Percentiles rank a stretch among this genome's conserved stretches.
Evolutionary conservation across 352 stramenopile species (phyloP).

Genomic region (Blastocystis sp.): DNA sequence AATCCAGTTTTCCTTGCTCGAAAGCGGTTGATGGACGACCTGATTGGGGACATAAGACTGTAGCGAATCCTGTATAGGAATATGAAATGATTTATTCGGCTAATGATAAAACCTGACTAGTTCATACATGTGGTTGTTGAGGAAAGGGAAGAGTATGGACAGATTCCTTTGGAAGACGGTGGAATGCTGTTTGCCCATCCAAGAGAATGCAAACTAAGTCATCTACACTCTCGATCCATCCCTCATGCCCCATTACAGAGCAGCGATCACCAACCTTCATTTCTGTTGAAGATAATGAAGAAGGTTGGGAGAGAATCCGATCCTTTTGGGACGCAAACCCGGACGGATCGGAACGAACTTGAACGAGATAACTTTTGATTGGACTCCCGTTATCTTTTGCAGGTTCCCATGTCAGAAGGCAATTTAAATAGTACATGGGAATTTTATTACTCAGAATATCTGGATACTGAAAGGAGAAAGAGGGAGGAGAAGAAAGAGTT

Average conservation of each 20-base stretch:
- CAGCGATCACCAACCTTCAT: background rate
- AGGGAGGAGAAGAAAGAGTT: background rate
- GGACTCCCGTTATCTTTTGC: conserved; percentile 1
- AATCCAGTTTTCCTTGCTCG: background rate
- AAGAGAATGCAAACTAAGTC: background rate
- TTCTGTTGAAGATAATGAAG: background rate
- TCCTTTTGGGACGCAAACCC: background rate
- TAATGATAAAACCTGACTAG: background rate
- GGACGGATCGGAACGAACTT: background rate
- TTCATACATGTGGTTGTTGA: background rate
- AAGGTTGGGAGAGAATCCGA: background rate
- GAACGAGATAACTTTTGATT: background rate
- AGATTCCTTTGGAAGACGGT: background rate
- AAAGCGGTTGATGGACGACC: background rate
- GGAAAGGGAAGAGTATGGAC: background rate
- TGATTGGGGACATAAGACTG: background rate
- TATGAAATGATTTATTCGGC: background rate
- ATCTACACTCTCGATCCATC: background rate
- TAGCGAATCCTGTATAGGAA: background rate
- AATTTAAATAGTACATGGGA: background rate
- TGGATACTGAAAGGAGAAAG: background rate
- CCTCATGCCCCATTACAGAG: background rate
- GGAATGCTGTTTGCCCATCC: background rate
- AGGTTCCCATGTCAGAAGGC: background rate
- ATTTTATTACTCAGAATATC: background rate